phyloP scores from a whole-genome alignment of 352 stramenopile genomes.

The Phytophthora vignae region DNA sequence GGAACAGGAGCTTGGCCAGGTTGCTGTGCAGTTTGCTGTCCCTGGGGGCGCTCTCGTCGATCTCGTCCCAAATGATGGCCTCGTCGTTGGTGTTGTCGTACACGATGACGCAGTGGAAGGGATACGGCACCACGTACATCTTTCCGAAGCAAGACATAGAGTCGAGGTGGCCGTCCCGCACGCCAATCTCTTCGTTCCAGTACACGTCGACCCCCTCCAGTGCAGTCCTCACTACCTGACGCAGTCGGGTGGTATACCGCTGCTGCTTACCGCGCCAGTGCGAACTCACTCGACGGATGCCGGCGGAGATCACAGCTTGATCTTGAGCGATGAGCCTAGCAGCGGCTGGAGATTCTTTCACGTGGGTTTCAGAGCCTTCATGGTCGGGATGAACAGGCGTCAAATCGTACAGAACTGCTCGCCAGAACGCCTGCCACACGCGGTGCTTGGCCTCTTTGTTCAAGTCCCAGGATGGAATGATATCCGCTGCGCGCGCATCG shows the following conservation, averaged over 20 bases:
- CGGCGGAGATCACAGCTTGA: constrained; percentile 36
- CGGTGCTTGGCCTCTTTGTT: constrained; percentile 53
- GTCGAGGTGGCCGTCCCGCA: constrained; percentile 45
- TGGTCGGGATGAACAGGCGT: constrained; percentile 8
- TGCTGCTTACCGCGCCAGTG: constrained; percentile 48
- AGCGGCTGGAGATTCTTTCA: constrained; percentile 22
- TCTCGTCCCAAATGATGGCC: constrained; percentile 42
- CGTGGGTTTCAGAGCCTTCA: constrained; percentile 5
- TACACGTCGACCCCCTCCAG: constrained; percentile 62
- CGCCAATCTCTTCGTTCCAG: constrained; percentile 40
- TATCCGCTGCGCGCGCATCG: constrained; percentile 24
- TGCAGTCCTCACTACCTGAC: constrained; percentile 26
- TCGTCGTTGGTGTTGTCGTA: constrained; percentile 57
- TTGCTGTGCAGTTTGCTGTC: constrained; percentile 31
- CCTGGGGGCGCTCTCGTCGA: constrained; percentile 7
- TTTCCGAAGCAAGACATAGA: constrained; percentile 51
- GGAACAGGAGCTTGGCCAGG: constrained; percentile 32
- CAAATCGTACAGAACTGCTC: constrained; percentile 41
- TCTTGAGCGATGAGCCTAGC: constrained; percentile 22
- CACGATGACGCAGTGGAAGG: constrained; percentile 56
- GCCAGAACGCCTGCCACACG: constrained; percentile 61
- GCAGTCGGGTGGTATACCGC: constrained; percentile 31
- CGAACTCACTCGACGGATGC: constrained; percentile 41
- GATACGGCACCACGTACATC: constrained; percentile 57
- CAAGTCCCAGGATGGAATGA: constrained; percentile 49